Base-by-base conservation (phyloP, 202 grass and related monocot species). In the Elaeis oleifera region DNA sequence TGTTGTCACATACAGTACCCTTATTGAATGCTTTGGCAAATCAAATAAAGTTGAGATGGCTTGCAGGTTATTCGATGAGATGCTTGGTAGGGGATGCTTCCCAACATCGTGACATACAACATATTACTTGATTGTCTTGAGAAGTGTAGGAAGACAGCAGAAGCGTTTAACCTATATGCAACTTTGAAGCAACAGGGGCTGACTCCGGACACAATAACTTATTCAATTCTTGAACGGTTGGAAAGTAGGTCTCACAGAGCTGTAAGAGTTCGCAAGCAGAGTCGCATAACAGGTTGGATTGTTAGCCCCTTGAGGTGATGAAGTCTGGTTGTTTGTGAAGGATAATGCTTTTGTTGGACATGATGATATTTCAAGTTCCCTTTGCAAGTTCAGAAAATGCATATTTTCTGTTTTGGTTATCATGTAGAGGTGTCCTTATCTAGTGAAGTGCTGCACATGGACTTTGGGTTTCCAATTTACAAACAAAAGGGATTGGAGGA, bases 1-100 rank as follows among this genome's bases (percentile, higher is more conserved):
- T 88, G 92, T 96, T 57, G 78, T 89, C 44, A 91, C 92, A 59
- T 96, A 91, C 36, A 91, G 84, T 84, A 96, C 73, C 32, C 67
- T 96, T 50, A 96, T 96, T 56, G 92, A 96, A 53, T 96, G 87
- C 76, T 91, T 96, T 85, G 92, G 92, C 11, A 96, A 96, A 88
- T 84, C 54, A 16, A 88, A 83, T 58, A 90, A 90, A 74, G 68
- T 91, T 83, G 79, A 89, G 73, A 91, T 89, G 87, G 87, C 92
- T 70, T 90, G 81, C 67, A 74, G 56, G 57, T 80, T 96, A 59
- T 96, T 96, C 62, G 84, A 89, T 81, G 74, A 91, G 39, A 96
- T 96, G 87, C 71, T 91, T 72, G 70, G 27, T 51, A 68, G 83
- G 59, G 84, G 81, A 32, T 88, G 87, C n/a, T 58, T 76, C n/a